Evolutionary conservation across 176 grass and related monocot species (phyloP).

Genomic region (Eremochloa ophiuroides): DNA sequence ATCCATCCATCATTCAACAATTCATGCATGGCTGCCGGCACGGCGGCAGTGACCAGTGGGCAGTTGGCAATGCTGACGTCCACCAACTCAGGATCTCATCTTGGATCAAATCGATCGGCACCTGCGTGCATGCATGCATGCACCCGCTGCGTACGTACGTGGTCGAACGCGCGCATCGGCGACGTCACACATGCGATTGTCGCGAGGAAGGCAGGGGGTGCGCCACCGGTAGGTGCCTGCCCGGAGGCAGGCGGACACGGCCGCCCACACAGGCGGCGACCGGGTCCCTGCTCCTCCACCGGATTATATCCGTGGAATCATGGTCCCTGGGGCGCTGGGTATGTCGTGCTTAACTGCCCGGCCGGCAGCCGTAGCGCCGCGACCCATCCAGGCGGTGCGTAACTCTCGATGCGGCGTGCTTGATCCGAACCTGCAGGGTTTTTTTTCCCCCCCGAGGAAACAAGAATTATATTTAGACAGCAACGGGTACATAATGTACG

Average conservation of each 20-base stretch:
- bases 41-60: not conserved
- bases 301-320: too few species aligned
- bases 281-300: not conserved
- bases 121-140: not conserved
- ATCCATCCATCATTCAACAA: not conserved
- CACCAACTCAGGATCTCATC: not conserved
- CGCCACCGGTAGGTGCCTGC: conserved; percentile 19
- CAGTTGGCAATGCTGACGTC: not conserved
- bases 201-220: not conserved
- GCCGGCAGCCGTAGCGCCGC: not conserved
- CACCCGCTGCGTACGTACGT: too few species aligned
- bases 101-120: not conserved
- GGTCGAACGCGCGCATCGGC: not conserved
- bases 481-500: too few species aligned
- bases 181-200: not conserved
- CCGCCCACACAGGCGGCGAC: conserved; percentile 7
- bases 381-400: conserved; percentile 4
- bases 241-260: conserved; percentile 32
- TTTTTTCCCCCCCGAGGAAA: too few species aligned
- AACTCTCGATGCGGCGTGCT: not conserved
- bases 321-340: conserved; percentile 2
- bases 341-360: not conserved
- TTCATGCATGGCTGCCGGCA: not conserved
- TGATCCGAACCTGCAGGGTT: not conserved
- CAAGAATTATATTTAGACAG: too few species aligned